phyloP scores from a whole-genome alignment of 2,329 filamentous ascomycete genomes.

The Daldinia sp. region DNA sequence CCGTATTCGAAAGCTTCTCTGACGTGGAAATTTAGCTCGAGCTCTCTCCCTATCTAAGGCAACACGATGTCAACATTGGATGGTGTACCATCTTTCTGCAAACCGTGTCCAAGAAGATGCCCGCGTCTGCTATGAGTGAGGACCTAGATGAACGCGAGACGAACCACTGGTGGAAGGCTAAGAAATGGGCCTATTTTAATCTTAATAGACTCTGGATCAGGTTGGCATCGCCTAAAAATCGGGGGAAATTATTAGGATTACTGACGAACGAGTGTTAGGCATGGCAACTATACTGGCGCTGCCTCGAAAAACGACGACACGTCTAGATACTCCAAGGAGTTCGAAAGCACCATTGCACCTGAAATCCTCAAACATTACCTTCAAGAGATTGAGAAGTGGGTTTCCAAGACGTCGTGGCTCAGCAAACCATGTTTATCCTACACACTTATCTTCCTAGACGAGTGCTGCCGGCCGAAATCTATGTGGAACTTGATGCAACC shows the following conservation, averaged over 20 bases:
- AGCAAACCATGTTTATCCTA: conserved; percentile 94
- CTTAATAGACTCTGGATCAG: conserved; percentile 93
- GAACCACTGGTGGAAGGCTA: conserved; percentile 99
- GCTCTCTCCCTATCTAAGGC: conserved; percentile 77
- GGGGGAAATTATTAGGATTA: conserved; percentile 14
- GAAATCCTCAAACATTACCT: conserved; percentile 97
- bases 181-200: conserved; percentile 99
- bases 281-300: conserved; percentile 84
- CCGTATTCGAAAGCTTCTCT: conserved; percentile 14
- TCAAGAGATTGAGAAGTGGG: conserved; percentile 96
- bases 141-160: conserved; percentile 85
- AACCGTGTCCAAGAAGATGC: conserved; percentile 85
- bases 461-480: conserved; percentile 95
- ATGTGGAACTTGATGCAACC: conserved; percentile 96
- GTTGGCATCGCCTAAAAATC: conserved; percentile 55
- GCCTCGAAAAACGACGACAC: conserved; percentile 81
- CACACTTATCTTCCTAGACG: conserved; percentile 93
- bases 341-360: conserved; percentile 89
- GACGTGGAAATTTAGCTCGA: conserved; percentile 71
- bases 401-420: conserved; percentile 91
- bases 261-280: conserved; percentile 62
- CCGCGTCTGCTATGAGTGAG: conserved; percentile 79
- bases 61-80: conserved; percentile 84
- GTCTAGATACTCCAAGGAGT: conserved; percentile 84
- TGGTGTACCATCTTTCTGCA: conserved; percentile 97